Evolutionary conservation across 768 basidiomycete genomes (phyloP).

Genomic region (Rhodocollybia butyracea): DNA sequence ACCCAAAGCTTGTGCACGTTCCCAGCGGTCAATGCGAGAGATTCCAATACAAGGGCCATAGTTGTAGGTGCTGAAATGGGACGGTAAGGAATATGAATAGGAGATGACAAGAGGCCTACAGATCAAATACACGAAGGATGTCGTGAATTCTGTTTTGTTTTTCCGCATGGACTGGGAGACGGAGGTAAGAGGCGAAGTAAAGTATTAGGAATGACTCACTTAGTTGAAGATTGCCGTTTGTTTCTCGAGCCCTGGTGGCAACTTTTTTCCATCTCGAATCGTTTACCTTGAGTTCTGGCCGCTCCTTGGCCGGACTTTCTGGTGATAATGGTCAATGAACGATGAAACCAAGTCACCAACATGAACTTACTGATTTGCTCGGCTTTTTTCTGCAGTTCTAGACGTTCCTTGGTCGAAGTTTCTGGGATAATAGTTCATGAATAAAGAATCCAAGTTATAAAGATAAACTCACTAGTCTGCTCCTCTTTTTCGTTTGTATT

Average conservation of each 20-base stretch:
- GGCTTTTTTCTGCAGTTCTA: too few species aligned
- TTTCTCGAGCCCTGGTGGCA: constrained; percentile 19
- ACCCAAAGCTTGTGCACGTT: constrained; percentile 75
- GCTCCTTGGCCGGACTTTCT: not conserved
- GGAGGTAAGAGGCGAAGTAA: not conserved
- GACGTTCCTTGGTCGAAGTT: too few species aligned
- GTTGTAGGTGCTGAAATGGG: constrained; percentile 56
- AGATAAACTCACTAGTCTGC: too few species aligned
- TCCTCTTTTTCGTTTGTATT: not conserved
- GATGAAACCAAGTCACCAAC: not conserved
- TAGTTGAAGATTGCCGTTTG: constrained; percentile 54
- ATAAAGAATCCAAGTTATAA: too few species aligned
- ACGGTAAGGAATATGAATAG: not conserved
- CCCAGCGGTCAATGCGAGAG: constrained; percentile 84
- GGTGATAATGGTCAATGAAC: too few species aligned
- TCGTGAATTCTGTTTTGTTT: constrained; percentile 62
- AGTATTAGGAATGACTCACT: constrained; percentile 57
- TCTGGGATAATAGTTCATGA: too few species aligned
- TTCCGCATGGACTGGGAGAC: constrained; percentile 59
- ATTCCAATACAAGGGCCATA: constrained; percentile 81
- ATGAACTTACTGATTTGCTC: not conserved
- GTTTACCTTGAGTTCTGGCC: not conserved
- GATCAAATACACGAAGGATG: constrained; percentile 77
- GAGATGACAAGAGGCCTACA: constrained; percentile 39
- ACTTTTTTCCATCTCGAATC: not conserved